Percentiles rank a stretch among this genome's conserved stretches.
These are phyloP conservation scores for Rhodomyrtus psidioides DNA, from an alignment of 441 rosid genomes.

Conservation along the genomic window DNA sequence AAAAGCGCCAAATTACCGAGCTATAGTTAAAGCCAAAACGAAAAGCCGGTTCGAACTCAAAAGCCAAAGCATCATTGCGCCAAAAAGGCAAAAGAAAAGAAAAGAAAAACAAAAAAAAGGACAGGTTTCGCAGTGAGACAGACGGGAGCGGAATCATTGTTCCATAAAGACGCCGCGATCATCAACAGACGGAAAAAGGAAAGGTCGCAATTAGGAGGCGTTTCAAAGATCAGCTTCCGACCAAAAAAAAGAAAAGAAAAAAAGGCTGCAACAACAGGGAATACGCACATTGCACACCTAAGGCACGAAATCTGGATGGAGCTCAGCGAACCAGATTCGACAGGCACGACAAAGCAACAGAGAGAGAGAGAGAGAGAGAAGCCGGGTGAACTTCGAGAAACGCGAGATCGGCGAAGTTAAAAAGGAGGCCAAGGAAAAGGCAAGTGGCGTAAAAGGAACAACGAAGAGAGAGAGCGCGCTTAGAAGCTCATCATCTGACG, in stretches of 20 bases:
- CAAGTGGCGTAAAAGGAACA: background rate
- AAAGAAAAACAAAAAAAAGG: background rate
- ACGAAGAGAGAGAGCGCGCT: background rate
- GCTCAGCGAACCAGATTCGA: background rate
- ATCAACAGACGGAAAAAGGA: background rate
- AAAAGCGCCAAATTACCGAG: background rate
- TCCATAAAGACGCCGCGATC: background rate
- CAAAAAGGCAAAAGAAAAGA: too few species aligned
- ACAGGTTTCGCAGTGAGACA: background rate
- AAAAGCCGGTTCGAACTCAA: background rate
- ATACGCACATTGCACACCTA: background rate
- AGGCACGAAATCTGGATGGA: background rate
- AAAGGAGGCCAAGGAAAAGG: background rate
- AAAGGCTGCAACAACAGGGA: slow-evolving; percentile 17
- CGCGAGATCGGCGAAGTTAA: slow-evolving; percentile 13
- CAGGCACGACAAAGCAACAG: slow-evolving; percentile 17
- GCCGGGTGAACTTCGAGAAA: background rate
- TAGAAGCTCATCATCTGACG: background rate
- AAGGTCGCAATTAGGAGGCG: background rate
- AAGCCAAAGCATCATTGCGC: background rate
- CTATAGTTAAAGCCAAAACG: background rate
- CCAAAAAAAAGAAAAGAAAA: background rate
- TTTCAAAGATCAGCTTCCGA: background rate
- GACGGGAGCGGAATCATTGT: background rate
- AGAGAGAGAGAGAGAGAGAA: background rate